Percentiles rank a stretch among this genome's conserved stretches.
Conservation (phyloP, 108 stramenopile species). For the Bacterosira constricta region DNA sequence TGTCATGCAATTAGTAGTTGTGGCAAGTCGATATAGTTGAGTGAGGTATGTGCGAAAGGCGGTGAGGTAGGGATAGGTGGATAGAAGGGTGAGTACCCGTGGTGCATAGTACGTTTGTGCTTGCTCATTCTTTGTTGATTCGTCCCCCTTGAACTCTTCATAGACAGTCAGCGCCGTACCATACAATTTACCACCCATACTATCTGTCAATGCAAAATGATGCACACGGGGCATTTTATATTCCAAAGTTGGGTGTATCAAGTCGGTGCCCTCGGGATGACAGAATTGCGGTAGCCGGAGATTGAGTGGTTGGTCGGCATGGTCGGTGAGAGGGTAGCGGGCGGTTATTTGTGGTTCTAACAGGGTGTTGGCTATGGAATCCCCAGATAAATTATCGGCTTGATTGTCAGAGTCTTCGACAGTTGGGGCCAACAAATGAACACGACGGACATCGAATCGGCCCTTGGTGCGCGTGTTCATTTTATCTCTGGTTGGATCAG, state of each 20-base stretch:
- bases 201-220: slow-evolving; percentile 82
- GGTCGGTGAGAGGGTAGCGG: slow-evolving; percentile 66
- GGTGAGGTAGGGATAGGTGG: slow-evolving; percentile 92
- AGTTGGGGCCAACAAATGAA: slow-evolving; percentile 13
- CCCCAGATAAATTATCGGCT: no score
- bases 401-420: slow-evolving; percentile 4
- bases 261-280: slow-evolving; percentile 62
- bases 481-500: slow-evolving; percentile 24
- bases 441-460: slow-evolving; percentile 25
- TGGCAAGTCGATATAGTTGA: slow-evolving; percentile 91
- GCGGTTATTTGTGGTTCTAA: slow-evolving; percentile 71
- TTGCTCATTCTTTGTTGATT: no score
- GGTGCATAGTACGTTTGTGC: slow-evolving; percentile 68
- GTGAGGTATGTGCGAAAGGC: slow-evolving; percentile 88
- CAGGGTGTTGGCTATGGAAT: slow-evolving; percentile 5
- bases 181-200: slow-evolving; percentile 76
- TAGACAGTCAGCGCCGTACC: slow-evolving; percentile 79
- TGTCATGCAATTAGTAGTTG: slow-evolving; percentile 81
- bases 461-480: slow-evolving; percentile 33
- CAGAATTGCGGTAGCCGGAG: slow-evolving; percentile 81
- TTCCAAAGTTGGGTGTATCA: slow-evolving; percentile 49
- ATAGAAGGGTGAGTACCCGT: slow-evolving; percentile 88
- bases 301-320: slow-evolving; percentile 70
- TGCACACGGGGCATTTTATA: slow-evolving; percentile 76
- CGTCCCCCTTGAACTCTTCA: slow-evolving; percentile 87